These are phyloP conservation scores for Cylindrodendrum hubeiense DNA, from an alignment of 2,329 filamentous ascomycete species.

Conservation along the genomic window DNA sequence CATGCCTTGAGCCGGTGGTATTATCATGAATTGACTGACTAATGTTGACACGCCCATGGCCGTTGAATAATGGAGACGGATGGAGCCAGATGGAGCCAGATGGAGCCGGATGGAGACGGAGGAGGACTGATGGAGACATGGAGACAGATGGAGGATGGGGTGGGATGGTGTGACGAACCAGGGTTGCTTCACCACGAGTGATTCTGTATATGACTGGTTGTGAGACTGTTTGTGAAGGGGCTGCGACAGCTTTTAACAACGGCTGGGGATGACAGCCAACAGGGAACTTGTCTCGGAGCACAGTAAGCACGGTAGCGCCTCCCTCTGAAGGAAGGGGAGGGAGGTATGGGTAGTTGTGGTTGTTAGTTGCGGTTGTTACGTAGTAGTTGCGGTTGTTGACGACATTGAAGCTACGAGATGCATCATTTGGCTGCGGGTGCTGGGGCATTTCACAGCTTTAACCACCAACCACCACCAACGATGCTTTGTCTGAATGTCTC, in stretches of 20 bases:
- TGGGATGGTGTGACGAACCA: conserved; percentile 17
- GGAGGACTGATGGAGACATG: background rate
- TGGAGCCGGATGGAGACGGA: conserved; percentile 8
- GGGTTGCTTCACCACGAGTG: background rate
- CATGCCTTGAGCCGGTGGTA: conserved; percentile 2
- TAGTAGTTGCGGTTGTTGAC: background rate
- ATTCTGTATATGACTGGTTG: background rate
- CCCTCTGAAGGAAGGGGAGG: background rate
- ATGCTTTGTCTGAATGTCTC: background rate
- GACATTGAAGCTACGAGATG: background rate
- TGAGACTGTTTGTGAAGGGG: background rate
- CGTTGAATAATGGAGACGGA: background rate
- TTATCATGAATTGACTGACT: conserved; percentile 4
- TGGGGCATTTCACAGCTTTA: background rate
- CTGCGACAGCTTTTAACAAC: background rate
- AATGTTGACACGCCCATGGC: background rate
- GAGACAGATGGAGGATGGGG: conserved; percentile 4
- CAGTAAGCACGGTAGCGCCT: background rate
- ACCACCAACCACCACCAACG: background rate
- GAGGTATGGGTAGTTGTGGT: background rate
- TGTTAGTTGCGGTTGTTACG: background rate
- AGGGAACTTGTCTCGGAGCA: background rate
- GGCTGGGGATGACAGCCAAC: background rate
- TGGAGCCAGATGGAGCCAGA: conserved; percentile 4
- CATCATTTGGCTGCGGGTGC: background rate